Conservation (phyloP, 2,329 filamentous ascomycete species). For the Botrytis elliptica region DNA sequence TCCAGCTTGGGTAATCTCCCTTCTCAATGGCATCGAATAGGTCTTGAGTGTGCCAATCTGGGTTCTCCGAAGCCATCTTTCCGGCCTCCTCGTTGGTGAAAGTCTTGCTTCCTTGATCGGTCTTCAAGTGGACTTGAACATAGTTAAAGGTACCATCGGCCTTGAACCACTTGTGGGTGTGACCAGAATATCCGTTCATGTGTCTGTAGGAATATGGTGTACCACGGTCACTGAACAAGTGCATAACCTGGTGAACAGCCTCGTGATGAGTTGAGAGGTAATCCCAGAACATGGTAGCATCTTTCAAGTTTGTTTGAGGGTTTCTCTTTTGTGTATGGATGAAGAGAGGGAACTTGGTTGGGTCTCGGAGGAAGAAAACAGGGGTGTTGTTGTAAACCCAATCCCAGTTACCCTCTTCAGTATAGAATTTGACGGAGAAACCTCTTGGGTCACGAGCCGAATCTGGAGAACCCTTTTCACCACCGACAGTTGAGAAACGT, state of each 20-base stretch:
- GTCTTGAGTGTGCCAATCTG: conserved; percentile 63
- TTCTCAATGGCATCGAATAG: conserved; percentile 61
- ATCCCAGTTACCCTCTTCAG: conserved; percentile 69
- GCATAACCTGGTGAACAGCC: conserved; percentile 62
- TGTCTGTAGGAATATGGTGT: conserved; percentile 64
- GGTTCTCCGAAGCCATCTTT: conserved; percentile 54
- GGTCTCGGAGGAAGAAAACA: conserved; percentile 74
- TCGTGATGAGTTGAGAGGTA: conserved; percentile 61
- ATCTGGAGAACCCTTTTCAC: conserved; percentile 66
- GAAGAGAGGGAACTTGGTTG: conserved; percentile 71
- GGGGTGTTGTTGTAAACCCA: conserved; percentile 76
- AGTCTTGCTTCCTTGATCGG: conserved; percentile 60
- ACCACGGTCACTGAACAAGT: conserved; percentile 64
- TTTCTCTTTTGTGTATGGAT: conserved; percentile 78
- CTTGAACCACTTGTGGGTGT: conserved; percentile 67
- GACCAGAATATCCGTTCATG: conserved; percentile 67
- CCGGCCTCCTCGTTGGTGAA: conserved; percentile 57
- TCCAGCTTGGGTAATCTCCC: conserved; percentile 63
- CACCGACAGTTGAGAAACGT: conserved; percentile 71
- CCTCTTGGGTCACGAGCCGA: conserved; percentile 66
- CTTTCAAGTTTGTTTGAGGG: conserved; percentile 67
- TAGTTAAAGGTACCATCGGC: conserved; percentile 65
- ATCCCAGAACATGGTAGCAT: conserved; percentile 52
- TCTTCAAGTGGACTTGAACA: conserved; percentile 63
- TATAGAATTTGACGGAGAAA: conserved; percentile 70